These are phyloP conservation scores for Dunaliella primolecta DNA, from an alignment of 139 green algal genomes.

Conservation along the genomic window DNA sequence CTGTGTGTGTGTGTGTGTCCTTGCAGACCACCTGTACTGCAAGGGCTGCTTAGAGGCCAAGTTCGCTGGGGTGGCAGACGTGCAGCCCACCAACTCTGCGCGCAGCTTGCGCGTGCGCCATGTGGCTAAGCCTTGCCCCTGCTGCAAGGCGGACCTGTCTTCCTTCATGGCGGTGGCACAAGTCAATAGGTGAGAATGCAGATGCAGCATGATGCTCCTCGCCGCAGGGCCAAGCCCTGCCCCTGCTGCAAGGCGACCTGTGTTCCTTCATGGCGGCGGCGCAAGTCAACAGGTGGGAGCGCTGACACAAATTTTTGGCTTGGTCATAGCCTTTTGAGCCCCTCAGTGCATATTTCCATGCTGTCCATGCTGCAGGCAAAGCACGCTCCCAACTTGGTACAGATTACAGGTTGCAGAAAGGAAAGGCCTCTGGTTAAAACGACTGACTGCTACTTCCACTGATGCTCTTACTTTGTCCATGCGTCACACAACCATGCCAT, in stretches of 20 bases:
- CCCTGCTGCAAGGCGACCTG: conserved; percentile 66
- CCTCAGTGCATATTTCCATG: no score
- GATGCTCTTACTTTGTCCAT: no score
- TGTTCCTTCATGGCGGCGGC: conserved; percentile 67
- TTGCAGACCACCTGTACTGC: conserved; percentile 24
- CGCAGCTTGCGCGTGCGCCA: conserved; percentile 59
- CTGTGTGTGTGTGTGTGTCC: no score
- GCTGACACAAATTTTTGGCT: not conserved
- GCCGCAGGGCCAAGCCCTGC: conserved; percentile 58
- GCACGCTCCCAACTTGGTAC: no score
- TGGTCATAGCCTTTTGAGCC: no score
- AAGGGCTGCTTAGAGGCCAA: conserved; percentile 70
- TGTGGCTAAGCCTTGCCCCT: conserved; percentile 53
- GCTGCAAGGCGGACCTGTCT: conserved; percentile 68
- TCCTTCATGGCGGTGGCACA: conserved; percentile 69
- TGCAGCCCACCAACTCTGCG: not conserved
- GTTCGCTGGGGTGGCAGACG: conserved; percentile 48
- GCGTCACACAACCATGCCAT: no score
- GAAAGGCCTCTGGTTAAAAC: no score
- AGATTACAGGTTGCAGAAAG: no score
- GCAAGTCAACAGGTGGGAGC: conserved; percentile 61
- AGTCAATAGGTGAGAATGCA: conserved; percentile 57
- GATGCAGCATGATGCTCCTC: not conserved
- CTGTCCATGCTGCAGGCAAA: no score
- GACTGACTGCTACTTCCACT: no score